Base-by-base conservation (phyloP, 1,284 basidiomycete species). In the Cutaneotrichosporon sp. region DNA sequence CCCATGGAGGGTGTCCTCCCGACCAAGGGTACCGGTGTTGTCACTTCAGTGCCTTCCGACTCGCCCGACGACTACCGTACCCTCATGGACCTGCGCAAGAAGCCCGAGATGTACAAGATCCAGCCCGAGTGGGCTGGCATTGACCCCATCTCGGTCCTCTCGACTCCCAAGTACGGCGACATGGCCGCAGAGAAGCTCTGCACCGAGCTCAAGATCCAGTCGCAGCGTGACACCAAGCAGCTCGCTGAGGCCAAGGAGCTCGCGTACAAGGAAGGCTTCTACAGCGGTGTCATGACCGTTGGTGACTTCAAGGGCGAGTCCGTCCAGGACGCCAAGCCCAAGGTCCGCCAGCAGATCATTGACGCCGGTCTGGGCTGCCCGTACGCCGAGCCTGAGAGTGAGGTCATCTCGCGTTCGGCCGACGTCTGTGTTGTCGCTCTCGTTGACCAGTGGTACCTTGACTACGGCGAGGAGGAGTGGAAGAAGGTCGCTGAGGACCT, bases 381-480 rank as follows among this genome's bases (percentile, higher is more conserved):
- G 47, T 98, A 98, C 71, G 91, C 92, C 17, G 96, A 98, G 77
- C 96, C 96, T 1, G 94, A 97, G 76, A 90, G 88, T 52, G 75
- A 89, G 68, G 87, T 97, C 68, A 84, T 93, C 68, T 90, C 87
- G 52, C 81, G 94, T 48, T 90, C 87, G 74, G 84, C 82, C 20
- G 94, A 98, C 69, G 94, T 97, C 76, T 98, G 94, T 78, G 88
- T 97, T 31, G 93, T 98, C 54, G 93, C 94, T 6, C 79, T 98
- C 60, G 94, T 92, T 82, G 96, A 99, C 72, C 96, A 99, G 76
- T 99, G 94, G 93, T 98, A 98, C 77, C 78, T 98, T 71, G 92
- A 98, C 77, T 99, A 98, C 69, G 96, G 94, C 65, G 93, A 97
- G 79, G 72, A 83, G 3, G 73, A 75, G 34, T 99, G 96, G 96